Percentiles rank a stretch among this genome's conserved stretches.
These are phyloP conservation scores for Papilionanthe hybrid DNA, from an alignment of 116 monocot species.

Conservation along the genomic window DNA sequence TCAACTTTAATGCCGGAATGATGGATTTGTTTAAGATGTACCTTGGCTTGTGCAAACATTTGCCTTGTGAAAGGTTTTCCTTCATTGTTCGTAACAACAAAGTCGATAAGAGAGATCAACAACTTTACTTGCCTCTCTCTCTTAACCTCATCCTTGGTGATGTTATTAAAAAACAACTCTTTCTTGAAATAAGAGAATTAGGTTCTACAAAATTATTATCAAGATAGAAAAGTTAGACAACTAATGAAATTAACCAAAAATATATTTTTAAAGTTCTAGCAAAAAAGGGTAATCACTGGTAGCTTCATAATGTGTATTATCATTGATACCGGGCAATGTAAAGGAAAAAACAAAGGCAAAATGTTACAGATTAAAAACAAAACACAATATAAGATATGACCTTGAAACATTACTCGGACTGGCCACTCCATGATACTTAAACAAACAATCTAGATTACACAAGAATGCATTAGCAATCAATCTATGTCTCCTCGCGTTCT, in stretches of 20 bases:
- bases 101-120: conserved; percentile 54
- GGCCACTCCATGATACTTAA: too few species aligned
- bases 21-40: background rate
- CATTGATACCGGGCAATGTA: too few species aligned
- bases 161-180: conserved; percentile 84
- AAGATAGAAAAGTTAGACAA: background rate
- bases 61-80: conserved; percentile 68
- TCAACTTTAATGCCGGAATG: background rate
- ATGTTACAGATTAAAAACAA: too few species aligned
- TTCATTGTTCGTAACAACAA: conserved; percentile 32
- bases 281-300: too few species aligned
- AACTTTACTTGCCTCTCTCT: conserved; percentile 35
- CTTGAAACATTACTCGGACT: too few species aligned
- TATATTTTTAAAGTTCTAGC: too few species aligned
- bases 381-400: too few species aligned
- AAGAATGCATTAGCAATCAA: too few species aligned
- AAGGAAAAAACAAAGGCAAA: too few species aligned
- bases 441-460: too few species aligned
- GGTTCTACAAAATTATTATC: conserved; percentile 26
- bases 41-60: conserved; percentile 63
- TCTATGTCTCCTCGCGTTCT: too few species aligned
- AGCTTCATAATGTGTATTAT: too few species aligned
- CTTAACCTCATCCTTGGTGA: conserved; percentile 34
- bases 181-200: conserved; percentile 53
- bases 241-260: background rate